Percentiles rank a stretch among this genome's conserved stretches.
These are phyloP conservation scores for Ophiostoma montium DNA, from an alignment of 2,329 filamentous ascomycete species.

Conservation along the genomic window DNA sequence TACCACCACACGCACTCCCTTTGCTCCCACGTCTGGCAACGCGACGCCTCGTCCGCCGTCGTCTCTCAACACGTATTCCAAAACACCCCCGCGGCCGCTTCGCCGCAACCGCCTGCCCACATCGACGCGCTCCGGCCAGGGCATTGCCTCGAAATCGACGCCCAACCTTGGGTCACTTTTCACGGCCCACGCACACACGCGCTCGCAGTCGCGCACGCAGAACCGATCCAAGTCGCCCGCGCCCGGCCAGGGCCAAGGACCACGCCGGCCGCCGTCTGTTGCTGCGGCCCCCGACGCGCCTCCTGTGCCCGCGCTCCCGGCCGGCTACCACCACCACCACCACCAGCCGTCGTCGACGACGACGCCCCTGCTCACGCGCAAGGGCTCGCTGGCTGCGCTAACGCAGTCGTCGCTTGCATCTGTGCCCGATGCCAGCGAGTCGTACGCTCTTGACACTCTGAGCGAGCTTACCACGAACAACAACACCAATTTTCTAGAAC, in stretches of 20 bases:
- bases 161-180: conserved; percentile 44
- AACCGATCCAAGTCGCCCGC: too few relatives aligned
- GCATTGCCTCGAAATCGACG: conserved; percentile 25
- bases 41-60: conserved; percentile 14
- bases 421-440: conserved; percentile 52
- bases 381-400: conserved; percentile 57
- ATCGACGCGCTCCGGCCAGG: conserved; percentile 12
- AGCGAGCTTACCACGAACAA: conserved; percentile 22
- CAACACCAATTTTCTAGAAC: conserved; percentile 4
- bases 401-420: conserved; percentile 48
- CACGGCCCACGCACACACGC: too few relatives aligned
- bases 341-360: conserved; percentile 6
- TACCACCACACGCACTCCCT: not conserved
- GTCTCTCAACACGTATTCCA: conserved; percentile 2
- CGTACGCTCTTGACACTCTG: conserved; percentile 44
- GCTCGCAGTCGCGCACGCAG: too few relatives aligned
- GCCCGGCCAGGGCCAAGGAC: too few relatives aligned
- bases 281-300: conserved; percentile 16
- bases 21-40: not conserved
- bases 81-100: conserved; percentile 7
- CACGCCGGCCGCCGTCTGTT: too few relatives aligned
- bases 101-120: conserved; percentile 11
- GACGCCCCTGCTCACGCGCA: conserved; percentile 38
- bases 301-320: not conserved
- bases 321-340: not conserved